Base-by-base conservation (phyloP, 257 asterid species). In the Perilla frutescens region DNA sequence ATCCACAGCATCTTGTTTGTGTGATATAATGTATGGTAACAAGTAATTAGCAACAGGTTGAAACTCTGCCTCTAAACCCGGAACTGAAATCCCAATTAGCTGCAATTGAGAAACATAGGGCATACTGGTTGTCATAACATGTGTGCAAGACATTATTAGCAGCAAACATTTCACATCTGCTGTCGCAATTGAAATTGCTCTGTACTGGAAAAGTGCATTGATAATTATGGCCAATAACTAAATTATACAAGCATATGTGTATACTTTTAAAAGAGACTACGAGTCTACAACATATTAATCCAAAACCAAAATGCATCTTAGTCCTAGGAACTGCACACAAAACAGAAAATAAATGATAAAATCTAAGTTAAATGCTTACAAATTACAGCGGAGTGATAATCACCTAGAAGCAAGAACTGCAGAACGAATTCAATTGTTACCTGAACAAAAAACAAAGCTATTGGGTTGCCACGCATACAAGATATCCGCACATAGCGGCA, bases 381-480 rank as follows among this genome's bases (percentile, higher is more conserved):
- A 10, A 14, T 34, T 59, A 13, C 11, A n/a, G 62, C n/a, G 44
- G 37, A 78, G 60, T n/a, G 34, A 45, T 26, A 71, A 77, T 32
- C 68, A 66, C 67, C 76, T 34, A 62, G 72, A 65, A 48, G 54
- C 14, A 75, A 69, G 72, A 77, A 9, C 73, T 59, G 49, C 66
- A 53, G 43, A 37, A 51, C 39, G 39, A 26, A 72, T 57, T 71
- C 47, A 65, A 76, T 13, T 11, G 45, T 61, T 79, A 95, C 99
- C 98, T 95, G 99, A 79, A 95, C 84, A 82, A 88, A 92, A 83
- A 91, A 95, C 44, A 95, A 76, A 67, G 99, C 98, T 80, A 95
- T 95, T 71, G 98, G 98, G 77, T 82, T 91, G 57, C 99, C 99
- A 34, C 99, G 96, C 93, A 91, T 83, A 86, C 98, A 95, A 69